Conservation (phyloP, 1,284 basidiomycete species). For the Sporisorium exsertum region DNA sequence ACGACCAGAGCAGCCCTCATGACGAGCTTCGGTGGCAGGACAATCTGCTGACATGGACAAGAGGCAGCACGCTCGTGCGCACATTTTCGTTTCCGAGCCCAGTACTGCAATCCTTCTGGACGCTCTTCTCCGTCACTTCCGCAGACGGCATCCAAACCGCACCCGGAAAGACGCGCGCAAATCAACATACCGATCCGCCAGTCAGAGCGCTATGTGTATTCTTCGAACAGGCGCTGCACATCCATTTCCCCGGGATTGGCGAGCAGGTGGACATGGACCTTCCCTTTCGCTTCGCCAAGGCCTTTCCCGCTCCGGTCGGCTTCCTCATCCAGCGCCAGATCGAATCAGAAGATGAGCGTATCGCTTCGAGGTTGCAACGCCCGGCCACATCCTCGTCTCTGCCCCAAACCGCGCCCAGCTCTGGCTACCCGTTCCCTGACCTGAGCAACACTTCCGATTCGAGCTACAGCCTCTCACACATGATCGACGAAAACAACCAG, state of each 20-base stretch:
- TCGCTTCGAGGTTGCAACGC: slow-evolving; percentile 22
- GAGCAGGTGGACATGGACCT: slow-evolving; percentile 55
- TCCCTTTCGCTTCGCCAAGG: slow-evolving; percentile 45
- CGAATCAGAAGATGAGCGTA: slow-evolving; percentile 48
- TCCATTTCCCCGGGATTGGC: slow-evolving; percentile 55
- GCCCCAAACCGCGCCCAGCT: background rate
- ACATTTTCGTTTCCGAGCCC: slow-evolving; percentile 46
- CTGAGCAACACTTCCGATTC: slow-evolving; percentile 25
- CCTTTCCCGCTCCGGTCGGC: slow-evolving; percentile 50
- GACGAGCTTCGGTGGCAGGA: slow-evolving; percentile 55
- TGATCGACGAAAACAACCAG: slow-evolving; percentile 26
- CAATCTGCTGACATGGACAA: slow-evolving; percentile 48
- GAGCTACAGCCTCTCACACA: slow-evolving; percentile 24
- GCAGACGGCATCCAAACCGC: slow-evolving; percentile 37
- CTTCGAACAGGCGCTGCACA: slow-evolving; percentile 52
- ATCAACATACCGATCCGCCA: background rate
- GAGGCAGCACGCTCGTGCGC: slow-evolving; percentile 44
- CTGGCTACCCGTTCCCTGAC: slow-evolving; percentile 38
- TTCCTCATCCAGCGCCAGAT: slow-evolving; percentile 55
- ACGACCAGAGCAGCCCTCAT: background rate
- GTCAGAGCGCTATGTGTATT: slow-evolving; percentile 57
- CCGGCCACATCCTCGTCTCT: slow-evolving; percentile 2
- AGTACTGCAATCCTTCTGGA: slow-evolving; percentile 59
- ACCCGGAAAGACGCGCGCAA: slow-evolving; percentile 18
- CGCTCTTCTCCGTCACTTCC: slow-evolving; percentile 42